phyloP scores from a whole-genome alignment of 1,284 basidiomycete genomes.

The Omphalotus olearius region DNA sequence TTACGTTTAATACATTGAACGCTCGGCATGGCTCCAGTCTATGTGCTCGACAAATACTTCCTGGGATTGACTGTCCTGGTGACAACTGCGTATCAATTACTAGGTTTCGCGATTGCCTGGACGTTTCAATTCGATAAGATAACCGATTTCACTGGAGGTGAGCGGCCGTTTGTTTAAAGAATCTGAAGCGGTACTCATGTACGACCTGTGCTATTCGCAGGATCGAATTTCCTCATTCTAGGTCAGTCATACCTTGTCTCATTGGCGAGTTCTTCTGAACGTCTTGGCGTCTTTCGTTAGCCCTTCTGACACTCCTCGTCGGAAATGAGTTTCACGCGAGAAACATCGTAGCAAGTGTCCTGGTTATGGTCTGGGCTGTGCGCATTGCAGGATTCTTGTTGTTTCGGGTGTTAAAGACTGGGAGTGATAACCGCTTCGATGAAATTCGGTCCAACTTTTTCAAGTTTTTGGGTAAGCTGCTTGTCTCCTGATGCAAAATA shows the following conservation, averaged over 20 bases:
- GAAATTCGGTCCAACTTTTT: conserved; percentile 63
- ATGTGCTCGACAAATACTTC: conserved; percentile 64
- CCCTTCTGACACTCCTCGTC: conserved; percentile 48
- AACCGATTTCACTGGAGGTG: conserved; percentile 63
- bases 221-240: conserved; percentile 66
- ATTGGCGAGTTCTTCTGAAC: background rate
- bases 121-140: conserved; percentile 73
- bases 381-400: conserved; percentile 60
- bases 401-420: conserved; percentile 63
- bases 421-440: conserved; percentile 64
- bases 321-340: conserved; percentile 57
- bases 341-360: conserved; percentile 54
- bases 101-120: conserved; percentile 69
- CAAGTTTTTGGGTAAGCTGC: conserved; percentile 52
- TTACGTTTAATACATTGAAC: background rate
- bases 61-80: conserved; percentile 65
- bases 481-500: background rate
- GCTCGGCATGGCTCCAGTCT: conserved; percentile 34
- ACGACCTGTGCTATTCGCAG: conserved; percentile 30
- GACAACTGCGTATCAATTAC: conserved; percentile 61
- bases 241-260: conserved; percentile 27
- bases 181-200: conserved; percentile 1
- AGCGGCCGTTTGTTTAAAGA: conserved; percentile 14
- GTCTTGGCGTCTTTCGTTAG: conserved; percentile 22
- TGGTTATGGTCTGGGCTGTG: conserved; percentile 63